Base-by-base conservation (phyloP, 73 alveolate species). In the Symbiodinium pilosum region DNA sequence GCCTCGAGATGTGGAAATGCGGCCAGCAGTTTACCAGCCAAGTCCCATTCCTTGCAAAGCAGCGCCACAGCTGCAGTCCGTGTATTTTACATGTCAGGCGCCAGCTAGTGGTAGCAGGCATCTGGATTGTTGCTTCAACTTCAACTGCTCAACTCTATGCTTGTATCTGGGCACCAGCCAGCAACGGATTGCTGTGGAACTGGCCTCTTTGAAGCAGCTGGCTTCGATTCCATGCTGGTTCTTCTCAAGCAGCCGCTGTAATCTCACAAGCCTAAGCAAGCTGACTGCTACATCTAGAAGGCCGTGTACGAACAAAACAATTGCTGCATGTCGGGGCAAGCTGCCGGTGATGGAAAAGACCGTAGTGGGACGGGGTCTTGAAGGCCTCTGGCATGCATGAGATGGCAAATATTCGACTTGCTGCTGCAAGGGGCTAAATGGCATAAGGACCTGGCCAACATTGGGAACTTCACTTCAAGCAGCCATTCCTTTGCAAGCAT, bases 1-100 rank as follows among this genome's bases (percentile, higher is more conserved):
- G 42, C 93, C 97, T 91, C 97, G 81, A 91, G 51, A 43, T 91
- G 97, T 30, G 97, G 89, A 68, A 69, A 91, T 54, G 97, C 71
- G 47, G 52, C 52, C 81, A 91, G 30, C 26, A 91, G 56, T 86
- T 91, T 71, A n/a, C 26, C 51, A 0, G 97, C 97, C 54, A 91
- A n/a, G 44, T 71, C 12, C 97, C 88, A 69, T 16, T 91, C 97
- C 97, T 91, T 47, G 59, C 21, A 47, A 47, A 47, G 14, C 59
- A 47, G 6, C 59, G 59, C 59, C 6, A 6, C n/a, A n/a, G n/a
- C n/a, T n/a, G n/a, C n/a, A n/a, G n/a, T n/a, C n/a, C n/a, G n/a
- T n/a, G n/a, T n/a, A n/a, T n/a, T n/a, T n/a, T n/a, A n/a, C n/a
- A n/a, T n/a, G n/a, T n/a, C n/a, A n/a, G n/a, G n/a, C n/a, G n/a